These are phyloP conservation scores for Bipolaris oryzae DNA, from an alignment of 2,329 filamentous ascomycete species.

Conservation along the genomic window DNA sequence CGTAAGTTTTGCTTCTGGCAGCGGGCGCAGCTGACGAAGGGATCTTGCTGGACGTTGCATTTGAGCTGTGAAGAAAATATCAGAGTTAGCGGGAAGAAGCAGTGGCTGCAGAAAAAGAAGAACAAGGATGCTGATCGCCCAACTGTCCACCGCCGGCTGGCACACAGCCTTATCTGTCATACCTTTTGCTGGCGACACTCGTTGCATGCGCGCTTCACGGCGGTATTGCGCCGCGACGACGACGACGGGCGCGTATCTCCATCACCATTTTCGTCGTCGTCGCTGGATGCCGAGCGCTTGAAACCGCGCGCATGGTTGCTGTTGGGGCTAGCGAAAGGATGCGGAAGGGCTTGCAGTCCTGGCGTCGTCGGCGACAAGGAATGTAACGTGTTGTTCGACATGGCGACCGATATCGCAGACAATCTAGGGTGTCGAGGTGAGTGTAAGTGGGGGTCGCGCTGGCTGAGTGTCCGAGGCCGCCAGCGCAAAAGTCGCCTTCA, in stretches of 20 bases:
- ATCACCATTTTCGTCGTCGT: conserved; percentile 46
- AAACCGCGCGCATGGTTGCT: conserved; percentile 40
- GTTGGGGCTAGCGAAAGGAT: conserved; percentile 40
- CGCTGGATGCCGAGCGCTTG: conserved; percentile 47
- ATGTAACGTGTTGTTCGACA: conserved; percentile 18
- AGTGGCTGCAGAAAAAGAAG: neutral
- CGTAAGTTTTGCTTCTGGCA: conserved; percentile 80
- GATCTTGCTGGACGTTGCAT: conserved; percentile 83
- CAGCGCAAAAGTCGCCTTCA: conserved; percentile 10
- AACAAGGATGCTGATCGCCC: neutral
- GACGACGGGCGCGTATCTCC: conserved; percentile 29
- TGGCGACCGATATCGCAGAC: conserved; percentile 27
- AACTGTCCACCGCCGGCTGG: neutral
- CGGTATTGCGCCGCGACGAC: conserved; percentile 41
- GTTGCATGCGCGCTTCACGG: conserved; percentile 76
- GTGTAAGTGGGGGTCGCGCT: conserved; percentile 18
- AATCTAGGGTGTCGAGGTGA: conserved; percentile 16
- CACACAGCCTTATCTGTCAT: conserved; percentile 35
- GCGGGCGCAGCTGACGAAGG: conserved; percentile 76
- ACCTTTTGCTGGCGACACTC: conserved; percentile 88
- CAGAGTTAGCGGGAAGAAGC: conserved; percentile 25
- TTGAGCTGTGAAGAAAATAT: conserved; percentile 62
- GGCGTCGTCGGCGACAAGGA: conserved; percentile 45
- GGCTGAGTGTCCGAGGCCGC: conserved; percentile 16
- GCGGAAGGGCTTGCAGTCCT: conserved; percentile 30